These are phyloP conservation scores for Fusarium sublunatum DNA, from an alignment of 2,329 filamentous ascomycete genomes.

Conservation along the genomic window DNA sequence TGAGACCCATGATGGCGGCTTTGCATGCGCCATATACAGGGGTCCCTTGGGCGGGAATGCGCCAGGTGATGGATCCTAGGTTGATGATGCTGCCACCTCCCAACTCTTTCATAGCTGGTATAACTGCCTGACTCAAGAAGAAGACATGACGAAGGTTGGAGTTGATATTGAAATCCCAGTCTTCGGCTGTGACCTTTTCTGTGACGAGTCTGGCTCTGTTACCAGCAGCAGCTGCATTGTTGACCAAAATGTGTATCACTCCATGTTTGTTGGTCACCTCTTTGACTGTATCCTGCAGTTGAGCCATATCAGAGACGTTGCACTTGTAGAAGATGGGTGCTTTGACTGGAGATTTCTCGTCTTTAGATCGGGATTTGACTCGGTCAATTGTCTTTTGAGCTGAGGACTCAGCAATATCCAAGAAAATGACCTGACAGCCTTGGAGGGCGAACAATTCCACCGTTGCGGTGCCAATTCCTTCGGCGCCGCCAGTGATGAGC, in stretches of 20 bases:
- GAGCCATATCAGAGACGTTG: constrained; percentile 54
- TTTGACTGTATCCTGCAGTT: constrained; percentile 50
- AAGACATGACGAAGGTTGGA: constrained; percentile 62
- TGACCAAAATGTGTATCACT: constrained; percentile 79
- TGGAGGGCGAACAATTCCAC: constrained; percentile 59
- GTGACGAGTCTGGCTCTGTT: constrained; percentile 46
- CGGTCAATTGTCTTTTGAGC: constrained; percentile 45
- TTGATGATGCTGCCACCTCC: constrained; percentile 64
- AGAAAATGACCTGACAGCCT: constrained; percentile 57
- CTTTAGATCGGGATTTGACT: constrained; percentile 23
- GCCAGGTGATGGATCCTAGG: constrained; percentile 63
- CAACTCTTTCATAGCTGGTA: constrained; percentile 65
- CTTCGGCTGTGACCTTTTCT: constrained; percentile 52
- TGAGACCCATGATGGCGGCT: constrained; percentile 66
- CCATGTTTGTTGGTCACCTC: constrained; percentile 46
- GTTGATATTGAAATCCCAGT: constrained; percentile 57
- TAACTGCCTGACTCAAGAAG: constrained; percentile 76
- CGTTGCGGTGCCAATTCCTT: constrained; percentile 59
- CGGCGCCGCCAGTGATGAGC: constrained; percentile 59
- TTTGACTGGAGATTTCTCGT: constrained; percentile 18
- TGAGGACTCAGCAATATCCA: constrained; percentile 53
- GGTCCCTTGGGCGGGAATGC: constrained; percentile 56
- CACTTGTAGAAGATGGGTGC: constrained; percentile 56
- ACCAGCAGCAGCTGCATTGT: constrained; percentile 74
- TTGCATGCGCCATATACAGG: constrained; percentile 65